These are phyloP conservation scores for Phytophthora niederhauseri DNA, from an alignment of 352 stramenopile species.

Conservation along the genomic window DNA sequence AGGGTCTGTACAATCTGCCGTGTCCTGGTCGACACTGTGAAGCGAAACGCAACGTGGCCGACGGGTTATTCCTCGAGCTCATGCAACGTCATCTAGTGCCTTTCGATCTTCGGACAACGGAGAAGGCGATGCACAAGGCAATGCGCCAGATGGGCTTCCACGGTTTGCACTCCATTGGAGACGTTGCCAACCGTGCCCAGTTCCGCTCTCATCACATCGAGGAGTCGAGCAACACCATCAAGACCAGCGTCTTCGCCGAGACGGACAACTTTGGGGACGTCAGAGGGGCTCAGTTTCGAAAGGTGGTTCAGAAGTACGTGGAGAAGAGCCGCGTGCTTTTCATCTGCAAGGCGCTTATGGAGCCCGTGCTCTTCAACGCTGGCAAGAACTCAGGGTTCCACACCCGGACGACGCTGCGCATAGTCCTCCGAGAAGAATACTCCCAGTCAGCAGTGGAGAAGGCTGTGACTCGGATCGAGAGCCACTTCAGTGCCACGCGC, in stretches of 20 bases:
- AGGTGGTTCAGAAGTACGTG: conserved; percentile 27
- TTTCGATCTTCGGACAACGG: conserved; percentile 17
- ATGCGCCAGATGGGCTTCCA: conserved; percentile 7
- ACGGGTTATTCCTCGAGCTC: conserved; percentile 36
- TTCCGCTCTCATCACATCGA: conserved; percentile 16
- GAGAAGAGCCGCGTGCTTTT: conserved; percentile 28
- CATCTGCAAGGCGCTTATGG: conserved; percentile 28
- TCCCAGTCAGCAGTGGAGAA: background rate
- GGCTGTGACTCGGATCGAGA: conserved; percentile 15
- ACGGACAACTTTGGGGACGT: background rate
- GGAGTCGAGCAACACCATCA: conserved; percentile 13
- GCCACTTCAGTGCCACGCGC: conserved; percentile 25
- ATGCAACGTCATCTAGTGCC: conserved; percentile 30
- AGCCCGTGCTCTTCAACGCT: conserved; percentile 10
- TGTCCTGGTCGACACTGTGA: conserved; percentile 30
- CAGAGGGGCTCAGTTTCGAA: conserved; percentile 11
- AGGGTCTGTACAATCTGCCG: conserved; percentile 18
- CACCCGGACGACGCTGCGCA: conserved; percentile 19
- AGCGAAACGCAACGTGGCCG: conserved; percentile 11
- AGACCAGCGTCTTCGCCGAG: conserved; percentile 11
- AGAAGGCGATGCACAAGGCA: conserved; percentile 18
- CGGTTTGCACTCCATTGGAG: background rate
- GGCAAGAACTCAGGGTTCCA: conserved; percentile 2
- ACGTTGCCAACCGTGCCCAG: background rate
- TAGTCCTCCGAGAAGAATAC: conserved; percentile 12